Percentiles rank a stretch among this genome's conserved stretches.
Conservation (phyloP, 371 early-diverging fungal species). For the Apophysomyces elegans region DNA sequence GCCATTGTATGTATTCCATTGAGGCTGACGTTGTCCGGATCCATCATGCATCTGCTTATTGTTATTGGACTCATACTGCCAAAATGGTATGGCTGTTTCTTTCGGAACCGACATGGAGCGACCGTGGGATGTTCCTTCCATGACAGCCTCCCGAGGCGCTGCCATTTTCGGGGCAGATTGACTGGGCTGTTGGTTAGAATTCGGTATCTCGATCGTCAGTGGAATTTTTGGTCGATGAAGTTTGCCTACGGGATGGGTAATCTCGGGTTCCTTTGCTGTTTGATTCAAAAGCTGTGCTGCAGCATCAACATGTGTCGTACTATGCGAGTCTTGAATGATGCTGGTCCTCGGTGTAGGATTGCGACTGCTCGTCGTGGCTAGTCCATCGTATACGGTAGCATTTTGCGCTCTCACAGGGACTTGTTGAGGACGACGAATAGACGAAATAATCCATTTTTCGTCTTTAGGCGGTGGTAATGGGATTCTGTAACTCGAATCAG, state of each 20-base stretch:
- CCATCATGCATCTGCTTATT: constrained; percentile 11
- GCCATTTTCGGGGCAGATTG: constrained; percentile 18
- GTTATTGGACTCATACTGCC: constrained; percentile 1
- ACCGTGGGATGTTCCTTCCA: constrained; percentile 28
- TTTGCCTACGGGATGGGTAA: constrained; percentile 19
- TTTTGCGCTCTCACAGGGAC: constrained; percentile 43
- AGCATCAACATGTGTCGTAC: constrained; percentile 5
- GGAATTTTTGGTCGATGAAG: constrained; percentile 35
- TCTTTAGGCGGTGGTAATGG: constrained; percentile 42
- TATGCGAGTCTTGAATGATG: constrained; percentile 2
- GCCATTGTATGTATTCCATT: constrained; percentile 13
- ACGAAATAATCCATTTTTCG: constrained; percentile 58
- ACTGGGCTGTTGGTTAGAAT: constrained; percentile 21
- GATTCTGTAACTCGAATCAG: constrained; percentile 17
- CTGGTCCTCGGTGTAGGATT: constrained; percentile 11
- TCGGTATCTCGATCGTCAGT: constrained; percentile 49
- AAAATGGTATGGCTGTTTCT: background rate
- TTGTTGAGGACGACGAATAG: constrained; percentile 51
- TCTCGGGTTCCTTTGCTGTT: constrained; percentile 5
- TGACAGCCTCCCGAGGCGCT: constrained; percentile 34
- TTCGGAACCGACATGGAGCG: background rate
- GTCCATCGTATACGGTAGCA: constrained; percentile 31
- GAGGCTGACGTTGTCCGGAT: background rate
- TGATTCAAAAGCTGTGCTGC: constrained; percentile 10
- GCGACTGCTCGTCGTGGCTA: constrained; percentile 12